Conservation (phyloP, 2,329 filamentous ascomycete species). For the Huntiella moniliformis region DNA sequence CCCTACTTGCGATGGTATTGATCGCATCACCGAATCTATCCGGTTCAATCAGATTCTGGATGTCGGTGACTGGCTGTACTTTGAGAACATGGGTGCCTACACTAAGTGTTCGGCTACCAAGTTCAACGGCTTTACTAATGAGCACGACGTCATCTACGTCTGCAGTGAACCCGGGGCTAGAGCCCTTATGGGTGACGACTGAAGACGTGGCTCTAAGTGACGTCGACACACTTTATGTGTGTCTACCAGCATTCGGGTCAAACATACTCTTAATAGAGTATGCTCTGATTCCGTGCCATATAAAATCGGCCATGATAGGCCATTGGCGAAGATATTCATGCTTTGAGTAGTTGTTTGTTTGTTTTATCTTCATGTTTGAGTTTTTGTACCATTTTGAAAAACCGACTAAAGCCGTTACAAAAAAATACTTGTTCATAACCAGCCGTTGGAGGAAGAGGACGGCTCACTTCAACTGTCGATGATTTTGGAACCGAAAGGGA, state of each 20-base stretch:
- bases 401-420: conserved; percentile 5
- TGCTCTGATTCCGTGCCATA: not conserved
- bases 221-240: conserved; percentile 1
- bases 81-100: conserved; percentile 97
- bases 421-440: conserved; percentile 1
- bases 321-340: conserved; percentile 5
- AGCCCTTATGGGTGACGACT: conserved; percentile 29
- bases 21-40: conserved; percentile 73
- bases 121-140: conserved; percentile 93
- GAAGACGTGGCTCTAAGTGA: conserved; percentile 1
- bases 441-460: not conserved
- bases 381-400: not conserved
- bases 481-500: conserved; percentile 4
- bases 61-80: conserved; percentile 95
- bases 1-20: conserved; percentile 93
- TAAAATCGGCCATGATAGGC: not conserved
- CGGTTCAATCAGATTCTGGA: conserved; percentile 60
- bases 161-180: conserved; percentile 79
- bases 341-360: conserved; percentile 7
- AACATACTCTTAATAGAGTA: not conserved
- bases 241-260: conserved; percentile 3
- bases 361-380: conserved; percentile 6
- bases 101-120: conserved; percentile 94
- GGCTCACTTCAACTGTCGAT: not conserved
- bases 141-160: conserved; percentile 84